These are phyloP conservation scores for Hondaea fermentalgiana DNA, from an alignment of 108 stramenopile species.

Conservation along the genomic window DNA sequence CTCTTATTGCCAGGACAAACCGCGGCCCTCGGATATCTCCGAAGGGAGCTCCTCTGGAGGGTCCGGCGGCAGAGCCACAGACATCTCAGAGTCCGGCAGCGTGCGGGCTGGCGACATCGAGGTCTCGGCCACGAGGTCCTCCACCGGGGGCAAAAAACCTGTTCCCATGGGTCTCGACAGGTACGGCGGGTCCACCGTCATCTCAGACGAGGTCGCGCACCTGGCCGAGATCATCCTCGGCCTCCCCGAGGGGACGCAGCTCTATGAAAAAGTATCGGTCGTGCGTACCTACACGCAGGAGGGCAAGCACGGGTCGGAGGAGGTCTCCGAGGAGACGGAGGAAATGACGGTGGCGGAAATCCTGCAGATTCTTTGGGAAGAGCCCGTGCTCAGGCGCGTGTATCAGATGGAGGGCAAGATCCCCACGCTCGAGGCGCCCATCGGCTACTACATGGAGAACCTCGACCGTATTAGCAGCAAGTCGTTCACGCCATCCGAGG, in stretches of 20 bases:
- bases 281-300: background rate
- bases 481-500: constrained; percentile 41
- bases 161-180: background rate
- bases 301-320: background rate
- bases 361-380: background rate
- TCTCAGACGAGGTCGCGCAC: background rate
- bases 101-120: background rate
- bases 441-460: constrained; percentile 50
- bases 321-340: background rate
- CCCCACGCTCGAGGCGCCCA: constrained; percentile 44
- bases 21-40: background rate
- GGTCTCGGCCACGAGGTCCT: background rate
- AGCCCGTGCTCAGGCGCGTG: background rate
- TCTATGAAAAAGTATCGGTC: background rate
- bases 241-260: background rate
- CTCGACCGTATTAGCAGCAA: constrained; percentile 41
- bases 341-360: background rate
- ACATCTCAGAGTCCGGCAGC: background rate
- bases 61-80: background rate
- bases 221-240: background rate
- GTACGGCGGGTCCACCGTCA: background rate
- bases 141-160: background rate
- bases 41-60: background rate
- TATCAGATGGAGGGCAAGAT: background rate
- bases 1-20: background rate